phyloP scores from a whole-genome alignment of 1,284 basidiomycete species.

The Ganoderma multipileum region DNA sequence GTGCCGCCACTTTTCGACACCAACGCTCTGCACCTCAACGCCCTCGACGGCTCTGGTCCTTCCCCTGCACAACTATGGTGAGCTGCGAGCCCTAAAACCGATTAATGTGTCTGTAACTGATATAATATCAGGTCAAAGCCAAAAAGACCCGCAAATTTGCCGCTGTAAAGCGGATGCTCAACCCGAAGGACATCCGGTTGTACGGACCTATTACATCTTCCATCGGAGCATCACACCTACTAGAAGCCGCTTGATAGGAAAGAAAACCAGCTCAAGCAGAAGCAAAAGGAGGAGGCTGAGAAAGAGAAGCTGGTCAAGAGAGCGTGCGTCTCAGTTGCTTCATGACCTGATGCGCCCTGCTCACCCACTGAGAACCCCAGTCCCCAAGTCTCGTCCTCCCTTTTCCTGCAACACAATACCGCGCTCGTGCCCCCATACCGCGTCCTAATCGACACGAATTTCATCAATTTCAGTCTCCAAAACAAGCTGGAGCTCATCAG shows the following conservation, averaged over 20 bases:
- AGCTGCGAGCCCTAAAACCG: not conserved
- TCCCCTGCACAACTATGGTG: not conserved
- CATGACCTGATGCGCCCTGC: not conserved
- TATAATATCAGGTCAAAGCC: constrained; percentile 78
- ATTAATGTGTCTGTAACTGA: not conserved
- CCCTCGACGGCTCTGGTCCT: not conserved
- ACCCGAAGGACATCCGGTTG: constrained; percentile 94
- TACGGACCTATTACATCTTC: constrained; percentile 49
- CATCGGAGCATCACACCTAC: not conserved
- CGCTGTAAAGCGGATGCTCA: constrained; percentile 93
- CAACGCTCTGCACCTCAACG: not conserved
- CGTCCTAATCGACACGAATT: constrained; percentile 98
- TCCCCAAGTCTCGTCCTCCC: constrained; percentile 84
- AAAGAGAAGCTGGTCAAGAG: constrained; percentile 76
- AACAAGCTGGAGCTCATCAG: constrained; percentile 97
- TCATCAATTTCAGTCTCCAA: constrained; percentile 98
- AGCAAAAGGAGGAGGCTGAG: constrained; percentile 77
- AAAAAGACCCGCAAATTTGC: constrained; percentile 97
- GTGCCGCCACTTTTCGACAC: not conserved
- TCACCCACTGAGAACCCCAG: constrained; percentile 45
- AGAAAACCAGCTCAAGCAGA: constrained; percentile 82
- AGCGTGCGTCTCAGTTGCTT: constrained; percentile 55
- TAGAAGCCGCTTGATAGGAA: constrained; percentile 53
- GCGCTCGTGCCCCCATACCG: constrained; percentile 97
- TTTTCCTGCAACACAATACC: constrained; percentile 97